Conservation (phyloP, 495 filamentous ascomycete species). For the Aspergillus avenaceus region DNA sequence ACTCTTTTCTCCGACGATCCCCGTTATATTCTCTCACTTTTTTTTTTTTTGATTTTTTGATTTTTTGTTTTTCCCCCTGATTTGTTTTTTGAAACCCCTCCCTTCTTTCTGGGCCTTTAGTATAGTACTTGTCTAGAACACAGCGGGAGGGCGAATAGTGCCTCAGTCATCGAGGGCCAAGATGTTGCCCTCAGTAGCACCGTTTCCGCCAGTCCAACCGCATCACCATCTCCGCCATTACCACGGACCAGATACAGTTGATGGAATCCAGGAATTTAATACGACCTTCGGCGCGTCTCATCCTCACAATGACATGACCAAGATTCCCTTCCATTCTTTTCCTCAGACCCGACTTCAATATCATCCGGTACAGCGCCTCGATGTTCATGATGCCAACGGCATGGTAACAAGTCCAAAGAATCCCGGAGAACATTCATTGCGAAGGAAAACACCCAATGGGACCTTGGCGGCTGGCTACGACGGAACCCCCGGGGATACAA, state of each 20-base stretch:
- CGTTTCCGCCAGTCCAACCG: constrained; percentile 42
- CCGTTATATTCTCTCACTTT: neutral
- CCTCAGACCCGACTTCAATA: constrained; percentile 35
- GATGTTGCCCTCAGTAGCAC: constrained; percentile 46
- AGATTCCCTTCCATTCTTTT: constrained; percentile 23
- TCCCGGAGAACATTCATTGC: constrained; percentile 68
- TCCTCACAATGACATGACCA: constrained; percentile 24
- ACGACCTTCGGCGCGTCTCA: constrained; percentile 18
- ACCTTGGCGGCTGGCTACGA: constrained; percentile 93
- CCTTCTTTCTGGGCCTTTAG: neutral
- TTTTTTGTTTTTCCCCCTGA: neutral
- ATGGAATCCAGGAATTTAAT: constrained; percentile 30
- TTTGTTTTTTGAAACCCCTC: neutral
- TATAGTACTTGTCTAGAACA: neutral
- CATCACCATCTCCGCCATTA: constrained; percentile 40
- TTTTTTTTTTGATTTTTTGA: neutral
- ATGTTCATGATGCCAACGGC: constrained; percentile 21
- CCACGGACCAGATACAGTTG: constrained; percentile 24
- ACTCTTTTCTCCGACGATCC: constrained; percentile 1
- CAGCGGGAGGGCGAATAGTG: constrained; percentile 6
- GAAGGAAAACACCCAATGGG: constrained; percentile 91
- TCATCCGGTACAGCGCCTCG: constrained; percentile 41
- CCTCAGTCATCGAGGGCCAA: constrained; percentile 15
- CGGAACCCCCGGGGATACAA: constrained; percentile 73
- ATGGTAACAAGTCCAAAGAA: constrained; percentile 21